Percentiles rank a stretch among this genome's conserved stretches.
These are phyloP conservation scores for Rickenella mellea DNA, from an alignment of 768 basidiomycete species.

Conservation along the genomic window DNA sequence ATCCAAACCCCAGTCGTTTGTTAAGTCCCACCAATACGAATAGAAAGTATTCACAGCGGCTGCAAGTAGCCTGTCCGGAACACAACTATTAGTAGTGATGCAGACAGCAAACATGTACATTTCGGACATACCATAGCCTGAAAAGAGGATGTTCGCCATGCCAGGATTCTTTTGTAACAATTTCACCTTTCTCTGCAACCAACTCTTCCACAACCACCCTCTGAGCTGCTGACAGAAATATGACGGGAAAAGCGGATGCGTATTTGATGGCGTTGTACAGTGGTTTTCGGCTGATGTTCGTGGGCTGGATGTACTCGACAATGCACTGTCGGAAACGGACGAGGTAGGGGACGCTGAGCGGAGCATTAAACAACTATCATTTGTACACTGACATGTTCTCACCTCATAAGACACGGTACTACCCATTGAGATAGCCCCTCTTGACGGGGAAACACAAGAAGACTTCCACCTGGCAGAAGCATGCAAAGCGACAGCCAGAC, in stretches of 20 bases:
- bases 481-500: constrained; percentile 83
- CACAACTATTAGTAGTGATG: background rate
- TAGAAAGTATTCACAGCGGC: constrained; percentile 85
- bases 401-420: constrained; percentile 85
- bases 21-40: constrained; percentile 99
- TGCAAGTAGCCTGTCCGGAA: constrained; percentile 62
- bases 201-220: constrained; percentile 58
- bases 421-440: constrained; percentile 66
- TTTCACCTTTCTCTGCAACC: constrained; percentile 35
- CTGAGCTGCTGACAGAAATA: constrained; percentile 88
- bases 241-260: constrained; percentile 92
- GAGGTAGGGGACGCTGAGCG: constrained; percentile 72
- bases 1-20: constrained; percentile 93
- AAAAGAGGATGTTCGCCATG: constrained; percentile 72
- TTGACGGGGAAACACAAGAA: constrained; percentile 52
- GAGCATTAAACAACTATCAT: constrained; percentile 2
- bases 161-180: constrained; percentile 42
- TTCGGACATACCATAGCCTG: constrained; percentile 73
- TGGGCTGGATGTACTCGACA: constrained; percentile 62
- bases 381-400: constrained; percentile 9
- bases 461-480: constrained; percentile 76
- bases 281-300: constrained; percentile 60
- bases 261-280: constrained; percentile 94
- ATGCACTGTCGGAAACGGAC: constrained; percentile 92
- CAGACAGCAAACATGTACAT: background rate